These are phyloP conservation scores for Elaeis guineensis DNA, from an alignment of 176 grass and related monocot species.

Conservation along the genomic window DNA sequence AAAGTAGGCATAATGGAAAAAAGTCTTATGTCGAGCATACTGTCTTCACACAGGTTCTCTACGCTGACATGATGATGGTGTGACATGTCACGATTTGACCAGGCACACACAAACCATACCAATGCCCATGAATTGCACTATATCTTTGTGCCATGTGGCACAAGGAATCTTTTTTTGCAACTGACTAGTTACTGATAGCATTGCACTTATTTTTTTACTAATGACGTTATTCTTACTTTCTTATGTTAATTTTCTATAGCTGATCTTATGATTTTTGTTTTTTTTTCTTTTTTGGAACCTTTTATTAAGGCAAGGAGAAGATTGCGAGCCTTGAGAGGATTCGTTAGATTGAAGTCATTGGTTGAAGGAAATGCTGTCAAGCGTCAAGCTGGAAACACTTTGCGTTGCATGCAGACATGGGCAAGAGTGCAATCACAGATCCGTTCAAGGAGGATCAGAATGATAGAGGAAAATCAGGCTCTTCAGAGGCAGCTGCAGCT, in stretches of 20 bases:
- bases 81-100: no score
- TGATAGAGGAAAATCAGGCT: slow-evolving; percentile 61
- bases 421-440: slow-evolving; percentile 72
- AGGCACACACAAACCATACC: no score
- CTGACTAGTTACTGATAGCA: no score
- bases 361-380: slow-evolving; percentile 37
- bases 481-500: slow-evolving; percentile 41
- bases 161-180: no score
- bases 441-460: slow-evolving; percentile 52
- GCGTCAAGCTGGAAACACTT: slow-evolving; percentile 42
- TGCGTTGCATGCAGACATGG: slow-evolving; percentile 59
- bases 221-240: background rate
- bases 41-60: no score
- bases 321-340: slow-evolving; percentile 25
- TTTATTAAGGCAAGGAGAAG: slow-evolving; percentile 41
- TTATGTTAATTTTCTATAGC: background rate
- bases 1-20: no score
- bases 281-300: background rate
- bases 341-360: slow-evolving; percentile 48
- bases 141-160: no score
- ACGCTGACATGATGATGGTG: no score
- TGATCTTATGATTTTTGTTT: background rate
- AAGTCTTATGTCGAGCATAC: no score
- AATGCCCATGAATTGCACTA: no score
- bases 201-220: background rate